Evolutionary conservation across 2,329 filamentous ascomycete species (phyloP), one percentile per base, ranked within the genome.

Genomic region (Fonsecaea multimorphosa): DNA sequence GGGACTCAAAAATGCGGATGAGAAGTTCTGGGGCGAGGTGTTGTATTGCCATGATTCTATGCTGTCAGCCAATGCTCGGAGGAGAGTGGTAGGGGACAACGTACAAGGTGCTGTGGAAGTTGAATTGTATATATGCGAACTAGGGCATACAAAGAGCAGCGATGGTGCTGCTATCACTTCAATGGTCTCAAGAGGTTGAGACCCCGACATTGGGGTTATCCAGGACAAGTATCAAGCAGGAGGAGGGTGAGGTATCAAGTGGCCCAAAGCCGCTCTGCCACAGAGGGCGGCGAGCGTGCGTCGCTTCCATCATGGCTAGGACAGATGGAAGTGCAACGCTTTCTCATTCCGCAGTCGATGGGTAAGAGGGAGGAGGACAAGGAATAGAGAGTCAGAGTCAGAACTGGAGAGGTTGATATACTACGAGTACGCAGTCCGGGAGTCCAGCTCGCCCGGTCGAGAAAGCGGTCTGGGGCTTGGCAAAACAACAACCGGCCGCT

Each of bases 151-250:
- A 46, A 46, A 40, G 46, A 54, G 61, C 64, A 63, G 63, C 59
- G 40, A 65, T 65, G 52, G 46, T 56, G 65, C 64, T 66, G 65
- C 70, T 53, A 73, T 72, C 71, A 72, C 61, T 67, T 16, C 70
- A 68, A 72, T 70, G 68, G 67, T 58, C 65, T 83, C 75, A 85
- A 73, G 80, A 76, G 69, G 75, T 76, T 66, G 69, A 72, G 72
- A 85, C 83, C 83, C 83, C 83, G 77, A 72, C 81, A 71, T 80
- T 84, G 83, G 83, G 84, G 83, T 81, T 84, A 84, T 84, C 73
- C 63, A 72, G 72, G 72, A 72, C 34, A 55, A 22, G n/a, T 8
- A 29, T 16, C 16, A 32, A 27, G 12, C 14, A 14, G 12, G 32
- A 54, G 44, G 72, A 56, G 52, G 36, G 53, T 31, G 46, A 38